These are phyloP conservation scores for Umbelopsis ramanniana DNA, from an alignment of 192 early-diverging fungal genomes.

Conservation along the genomic window DNA sequence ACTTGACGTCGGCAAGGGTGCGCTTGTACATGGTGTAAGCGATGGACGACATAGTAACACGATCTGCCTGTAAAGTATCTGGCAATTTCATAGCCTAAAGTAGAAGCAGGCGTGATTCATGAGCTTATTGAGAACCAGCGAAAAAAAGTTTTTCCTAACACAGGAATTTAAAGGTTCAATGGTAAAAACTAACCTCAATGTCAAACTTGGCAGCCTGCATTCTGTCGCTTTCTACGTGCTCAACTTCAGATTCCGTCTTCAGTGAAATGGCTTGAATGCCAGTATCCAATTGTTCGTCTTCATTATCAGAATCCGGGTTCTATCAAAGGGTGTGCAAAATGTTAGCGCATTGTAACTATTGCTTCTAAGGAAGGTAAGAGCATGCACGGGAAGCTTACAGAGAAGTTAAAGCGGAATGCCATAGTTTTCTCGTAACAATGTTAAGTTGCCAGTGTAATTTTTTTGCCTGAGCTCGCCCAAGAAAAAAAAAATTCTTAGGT, in stretches of 20 bases:
- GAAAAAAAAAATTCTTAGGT: neutral
- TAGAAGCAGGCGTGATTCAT: neutral
- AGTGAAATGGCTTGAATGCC: constrained; percentile 26
- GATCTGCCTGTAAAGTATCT: constrained; percentile 35
- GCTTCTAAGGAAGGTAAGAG: neutral
- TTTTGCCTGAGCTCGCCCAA: too few relatives aligned
- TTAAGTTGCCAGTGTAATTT: neutral
- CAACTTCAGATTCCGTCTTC: neutral
- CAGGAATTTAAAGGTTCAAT: neutral
- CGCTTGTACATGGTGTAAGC: constrained; percentile 62
- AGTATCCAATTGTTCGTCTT: constrained; percentile 30
- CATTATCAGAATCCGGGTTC: constrained; percentile 35
- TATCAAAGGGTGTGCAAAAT: neutral
- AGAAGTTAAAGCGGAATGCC: constrained; percentile 43
- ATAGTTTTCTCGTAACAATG: constrained; percentile 3
- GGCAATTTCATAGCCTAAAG: constrained; percentile 31
- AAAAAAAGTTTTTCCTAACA: too few relatives aligned
- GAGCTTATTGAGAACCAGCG: too few relatives aligned
- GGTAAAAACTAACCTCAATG: constrained; percentile 27
- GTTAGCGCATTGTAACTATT: neutral
- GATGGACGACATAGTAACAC: constrained; percentile 28
- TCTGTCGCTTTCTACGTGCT: constrained; percentile 3
- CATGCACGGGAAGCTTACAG: constrained; percentile 14
- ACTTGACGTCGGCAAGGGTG: constrained; percentile 80
- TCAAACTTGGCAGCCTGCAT: constrained; percentile 30